Percentiles rank a stretch among this genome's conserved stretches.
Evolutionary conservation across 2,329 filamentous ascomycete genomes (phyloP).

Genomic region (Knufia petricola): DNA sequence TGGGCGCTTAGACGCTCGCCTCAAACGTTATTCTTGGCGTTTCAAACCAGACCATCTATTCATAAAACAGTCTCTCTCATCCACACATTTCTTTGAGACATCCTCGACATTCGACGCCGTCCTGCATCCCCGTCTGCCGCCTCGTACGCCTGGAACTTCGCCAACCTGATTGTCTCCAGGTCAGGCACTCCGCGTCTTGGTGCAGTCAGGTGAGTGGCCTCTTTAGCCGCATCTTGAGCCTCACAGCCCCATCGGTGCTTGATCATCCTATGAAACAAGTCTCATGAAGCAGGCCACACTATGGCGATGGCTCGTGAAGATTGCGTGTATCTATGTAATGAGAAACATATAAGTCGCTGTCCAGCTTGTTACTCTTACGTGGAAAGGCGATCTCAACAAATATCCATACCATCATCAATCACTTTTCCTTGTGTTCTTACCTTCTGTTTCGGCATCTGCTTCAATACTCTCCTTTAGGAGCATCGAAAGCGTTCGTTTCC

Average conservation of each 20-base stretch:
- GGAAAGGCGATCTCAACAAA: not conserved
- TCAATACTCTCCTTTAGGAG: not conserved
- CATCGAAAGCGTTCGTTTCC: not conserved
- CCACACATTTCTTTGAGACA: not conserved
- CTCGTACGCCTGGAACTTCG: constrained; percentile 1
- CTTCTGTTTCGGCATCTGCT: not conserved
- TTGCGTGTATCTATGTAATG: not conserved
- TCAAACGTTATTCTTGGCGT: constrained; percentile 9
- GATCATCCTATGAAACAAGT: not conserved
- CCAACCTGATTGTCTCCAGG: not conserved
- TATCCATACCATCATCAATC: not conserved
- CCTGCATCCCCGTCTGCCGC: not conserved
- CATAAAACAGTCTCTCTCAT: not conserved
- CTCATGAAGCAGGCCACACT: not conserved
- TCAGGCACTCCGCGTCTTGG: not conserved
- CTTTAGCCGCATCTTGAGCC: constrained; percentile 7
- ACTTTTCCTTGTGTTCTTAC: constrained; percentile 3
- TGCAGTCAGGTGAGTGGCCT: constrained; percentile 5
- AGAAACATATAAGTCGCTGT: constrained; percentile 5
- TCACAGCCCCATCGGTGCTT: constrained; percentile 5
- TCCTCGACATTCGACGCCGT: not conserved
- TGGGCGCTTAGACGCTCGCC: not conserved
- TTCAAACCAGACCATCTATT: constrained; percentile 4
- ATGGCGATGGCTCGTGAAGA: constrained; percentile 1
- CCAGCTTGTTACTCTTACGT: not conserved